Conservation (phyloP, 2,329 filamentous ascomycete species). For the Dactylellina sp. region DNA sequence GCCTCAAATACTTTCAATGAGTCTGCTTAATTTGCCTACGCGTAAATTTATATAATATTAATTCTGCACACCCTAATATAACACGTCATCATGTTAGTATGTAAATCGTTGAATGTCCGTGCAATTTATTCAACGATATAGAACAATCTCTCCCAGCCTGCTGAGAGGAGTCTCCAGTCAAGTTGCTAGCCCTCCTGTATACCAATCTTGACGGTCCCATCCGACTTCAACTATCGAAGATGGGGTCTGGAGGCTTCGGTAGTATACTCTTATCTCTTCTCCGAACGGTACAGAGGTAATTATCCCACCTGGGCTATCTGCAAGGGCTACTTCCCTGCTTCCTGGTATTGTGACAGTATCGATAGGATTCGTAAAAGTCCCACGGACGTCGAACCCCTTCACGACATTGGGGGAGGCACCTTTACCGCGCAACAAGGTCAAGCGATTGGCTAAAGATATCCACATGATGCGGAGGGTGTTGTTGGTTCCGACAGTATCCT, state of each 20-base stretch:
- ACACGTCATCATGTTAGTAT: no score
- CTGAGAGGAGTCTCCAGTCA: slow-evolving; percentile 20
- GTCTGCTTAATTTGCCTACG: no score
- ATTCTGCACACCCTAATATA: no score
- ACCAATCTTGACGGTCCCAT: slow-evolving; percentile 23
- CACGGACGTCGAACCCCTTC: slow-evolving; percentile 19
- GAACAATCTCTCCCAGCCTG: background rate
- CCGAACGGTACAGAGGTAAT: slow-evolving; percentile 12
- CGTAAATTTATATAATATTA: no score
- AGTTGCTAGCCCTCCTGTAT: slow-evolving; percentile 28
- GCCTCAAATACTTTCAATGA: background rate
- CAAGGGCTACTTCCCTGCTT: slow-evolving; percentile 36
- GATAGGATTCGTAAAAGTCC: slow-evolving; percentile 32
- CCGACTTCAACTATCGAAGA: slow-evolving; percentile 26
- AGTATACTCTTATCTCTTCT: slow-evolving; percentile 23
- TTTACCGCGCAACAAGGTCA: slow-evolving; percentile 39
- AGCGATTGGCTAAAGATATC: slow-evolving; percentile 21
- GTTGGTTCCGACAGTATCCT: slow-evolving; percentile 36
- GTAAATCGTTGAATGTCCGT: no score
- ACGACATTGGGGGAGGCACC: slow-evolving; percentile 31
- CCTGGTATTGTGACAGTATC: slow-evolving; percentile 16
- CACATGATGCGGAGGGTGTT: slow-evolving; percentile 43
- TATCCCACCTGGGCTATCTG: slow-evolving; percentile 7
- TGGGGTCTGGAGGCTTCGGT: slow-evolving; percentile 25
- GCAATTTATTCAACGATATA: background rate